A percentile compares a stretch with the other conserved stretches of the same genome.
Conservation (phyloP, 495 filamentous ascomycete species). For the Podospora tetraspora region DNA sequence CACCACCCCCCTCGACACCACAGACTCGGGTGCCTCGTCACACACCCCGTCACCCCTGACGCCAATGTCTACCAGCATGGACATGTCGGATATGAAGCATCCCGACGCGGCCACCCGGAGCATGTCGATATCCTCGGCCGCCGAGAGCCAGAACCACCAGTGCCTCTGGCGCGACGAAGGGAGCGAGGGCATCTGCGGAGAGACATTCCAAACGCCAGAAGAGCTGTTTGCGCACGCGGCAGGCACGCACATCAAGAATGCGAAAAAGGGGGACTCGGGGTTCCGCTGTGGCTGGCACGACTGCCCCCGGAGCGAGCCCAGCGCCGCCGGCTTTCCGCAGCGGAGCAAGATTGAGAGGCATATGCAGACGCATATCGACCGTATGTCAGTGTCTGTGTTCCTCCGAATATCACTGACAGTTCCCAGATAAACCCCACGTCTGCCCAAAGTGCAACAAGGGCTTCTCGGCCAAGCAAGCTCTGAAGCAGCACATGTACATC, state of each 20-base stretch:
- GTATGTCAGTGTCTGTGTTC: slow-evolving; percentile 37
- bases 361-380: slow-evolving; percentile 57
- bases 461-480: slow-evolving; percentile 56
- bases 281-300: slow-evolving; percentile 35
- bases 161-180: slow-evolving; percentile 32
- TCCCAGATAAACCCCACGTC: slow-evolving; percentile 51
- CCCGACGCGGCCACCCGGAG: slow-evolving; percentile 11
- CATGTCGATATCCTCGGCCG: slow-evolving; percentile 18
- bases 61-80: slow-evolving; percentile 23
- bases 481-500: slow-evolving; percentile 55
- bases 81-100: slow-evolving; percentile 21
- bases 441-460: slow-evolving; percentile 50
- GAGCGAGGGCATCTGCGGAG: slow-evolving; percentile 22
- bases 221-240: slow-evolving; percentile 30
- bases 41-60: slow-evolving; percentile 28
- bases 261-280: slow-evolving; percentile 29
- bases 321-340: slow-evolving; percentile 46
- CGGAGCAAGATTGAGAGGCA: slow-evolving; percentile 59
- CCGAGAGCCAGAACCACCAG: slow-evolving; percentile 15
- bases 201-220: slow-evolving; percentile 22
- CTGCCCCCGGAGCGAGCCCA: slow-evolving; percentile 37
- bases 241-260: slow-evolving; percentile 27
- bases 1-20: slow-evolving; percentile 24
- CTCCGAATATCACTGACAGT: slow-evolving; percentile 8
- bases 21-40: slow-evolving; percentile 25